Conservation (phyloP, 169 alveolate species). For the Amoebophrya sp. region DNA sequence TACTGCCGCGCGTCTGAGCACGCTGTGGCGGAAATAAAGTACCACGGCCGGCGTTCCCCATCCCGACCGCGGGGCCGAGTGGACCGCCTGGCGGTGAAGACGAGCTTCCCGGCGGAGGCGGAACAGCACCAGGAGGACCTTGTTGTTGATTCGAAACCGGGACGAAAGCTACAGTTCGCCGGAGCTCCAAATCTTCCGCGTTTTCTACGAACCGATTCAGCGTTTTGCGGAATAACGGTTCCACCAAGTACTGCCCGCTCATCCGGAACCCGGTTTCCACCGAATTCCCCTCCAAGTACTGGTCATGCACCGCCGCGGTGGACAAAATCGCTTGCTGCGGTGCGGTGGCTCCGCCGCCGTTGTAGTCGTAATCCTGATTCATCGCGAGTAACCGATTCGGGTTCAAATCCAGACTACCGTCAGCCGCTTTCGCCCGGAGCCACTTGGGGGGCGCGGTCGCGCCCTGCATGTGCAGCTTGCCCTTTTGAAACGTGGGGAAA, state of each 20-base stretch:
- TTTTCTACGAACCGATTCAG: neutral
- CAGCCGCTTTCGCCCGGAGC: neutral
- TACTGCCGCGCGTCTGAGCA: too few species aligned
- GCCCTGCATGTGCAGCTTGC: neutral
- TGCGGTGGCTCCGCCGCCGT: neutral
- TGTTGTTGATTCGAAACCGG: too few species aligned
- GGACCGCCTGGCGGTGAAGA: too few species aligned
- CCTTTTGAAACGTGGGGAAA: neutral
- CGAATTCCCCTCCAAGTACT: neutral
- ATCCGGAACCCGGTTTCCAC: neutral
- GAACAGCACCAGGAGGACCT: too few species aligned
- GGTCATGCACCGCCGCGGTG: neutral
- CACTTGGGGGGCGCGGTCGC: conserved; percentile 1
- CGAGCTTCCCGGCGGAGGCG: too few species aligned
- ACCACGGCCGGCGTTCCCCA: too few species aligned
- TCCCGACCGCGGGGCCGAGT: too few species aligned
- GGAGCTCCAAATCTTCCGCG: neutral
- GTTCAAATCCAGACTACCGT: too few species aligned
- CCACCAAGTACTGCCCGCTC: neutral
- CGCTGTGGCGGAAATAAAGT: too few species aligned
- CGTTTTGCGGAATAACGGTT: neutral
- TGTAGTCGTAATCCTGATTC: neutral
- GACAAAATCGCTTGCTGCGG: neutral
- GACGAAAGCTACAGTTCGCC: neutral
- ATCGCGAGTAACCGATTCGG: neutral